phyloP scores from a whole-genome alignment of 2,329 filamentous ascomycete genomes.

The Pestalotiopsis sp. region DNA sequence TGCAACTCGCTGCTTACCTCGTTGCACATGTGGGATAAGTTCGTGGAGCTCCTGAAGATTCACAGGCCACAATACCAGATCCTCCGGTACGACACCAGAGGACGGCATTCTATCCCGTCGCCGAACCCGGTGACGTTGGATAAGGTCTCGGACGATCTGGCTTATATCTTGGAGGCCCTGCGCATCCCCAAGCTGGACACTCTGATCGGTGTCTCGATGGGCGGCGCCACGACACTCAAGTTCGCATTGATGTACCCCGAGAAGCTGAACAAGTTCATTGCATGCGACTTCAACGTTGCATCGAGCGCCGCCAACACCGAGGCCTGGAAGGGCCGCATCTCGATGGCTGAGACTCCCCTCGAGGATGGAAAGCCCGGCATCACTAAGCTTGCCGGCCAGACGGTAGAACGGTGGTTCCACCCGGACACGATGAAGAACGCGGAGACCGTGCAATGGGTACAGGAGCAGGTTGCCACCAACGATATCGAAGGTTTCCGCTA shows the following conservation, averaged over 20 bases:
- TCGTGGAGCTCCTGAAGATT: conserved; percentile 64
- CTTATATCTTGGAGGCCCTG: conserved; percentile 67
- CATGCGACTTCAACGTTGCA: conserved; percentile 76
- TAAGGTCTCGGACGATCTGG: conserved; percentile 69
- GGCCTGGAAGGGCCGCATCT: conserved; percentile 79
- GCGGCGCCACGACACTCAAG: conserved; percentile 77
- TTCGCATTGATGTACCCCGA: conserved; percentile 79
- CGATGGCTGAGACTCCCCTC: conserved; percentile 58
- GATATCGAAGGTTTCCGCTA: conserved; percentile 70
- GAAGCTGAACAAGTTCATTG: conserved; percentile 82
- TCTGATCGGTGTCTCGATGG: conserved; percentile 78
- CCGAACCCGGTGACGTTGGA: conserved; percentile 61
- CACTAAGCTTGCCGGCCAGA: conserved; percentile 66
- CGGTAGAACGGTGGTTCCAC: conserved; percentile 81
- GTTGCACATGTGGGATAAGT: conserved; percentile 78
- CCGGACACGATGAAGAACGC: conserved; percentile 50
- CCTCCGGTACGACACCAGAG: conserved; percentile 77
- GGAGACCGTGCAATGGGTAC: conserved; percentile 57
- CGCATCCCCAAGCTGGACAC: conserved; percentile 68
- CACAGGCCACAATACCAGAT: conserved; percentile 69
- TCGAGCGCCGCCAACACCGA: conserved; percentile 74
- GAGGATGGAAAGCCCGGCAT: conserved; percentile 60
- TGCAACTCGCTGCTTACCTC: conserved; percentile 81
- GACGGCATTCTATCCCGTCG: conserved; percentile 56
- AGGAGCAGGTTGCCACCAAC: conserved; percentile 70